These are phyloP conservation scores for Gilbertella persicaria DNA, from an alignment of 371 early-diverging fungal species.

Conservation along the genomic window DNA sequence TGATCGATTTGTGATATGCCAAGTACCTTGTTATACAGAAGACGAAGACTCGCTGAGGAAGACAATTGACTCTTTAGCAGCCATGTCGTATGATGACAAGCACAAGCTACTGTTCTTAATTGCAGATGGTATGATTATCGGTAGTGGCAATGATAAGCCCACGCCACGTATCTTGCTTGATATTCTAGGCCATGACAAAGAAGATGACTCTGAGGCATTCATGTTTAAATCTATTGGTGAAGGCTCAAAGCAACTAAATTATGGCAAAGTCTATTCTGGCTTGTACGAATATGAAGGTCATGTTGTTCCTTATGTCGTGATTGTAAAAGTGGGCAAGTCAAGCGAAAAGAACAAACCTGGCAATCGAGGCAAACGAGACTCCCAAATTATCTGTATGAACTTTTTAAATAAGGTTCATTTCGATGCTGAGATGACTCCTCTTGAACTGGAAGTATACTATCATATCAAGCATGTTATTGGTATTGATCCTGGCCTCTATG, in stretches of 20 bases:
- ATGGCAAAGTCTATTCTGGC: slow-evolving; percentile 93
- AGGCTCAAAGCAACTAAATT: slow-evolving; percentile 84
- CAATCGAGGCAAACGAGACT: slow-evolving; percentile 98
- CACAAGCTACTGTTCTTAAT: slow-evolving; percentile 93
- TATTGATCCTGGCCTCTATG: slow-evolving; percentile 82
- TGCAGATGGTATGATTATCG: slow-evolving; percentile 87
- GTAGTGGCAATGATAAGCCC: slow-evolving; percentile 73
- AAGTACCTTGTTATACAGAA: slow-evolving; percentile 98
- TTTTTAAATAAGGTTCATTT: slow-evolving; percentile 92
- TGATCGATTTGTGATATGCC: slow-evolving; percentile 89
- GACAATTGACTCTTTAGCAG: slow-evolving; percentile 94
- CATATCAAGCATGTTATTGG: slow-evolving; percentile 81
- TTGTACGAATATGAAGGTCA: slow-evolving; percentile 72
- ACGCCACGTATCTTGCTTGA: slow-evolving; percentile 77
- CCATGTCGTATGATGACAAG: slow-evolving; percentile 90
- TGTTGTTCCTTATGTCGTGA: slow-evolving; percentile 81
- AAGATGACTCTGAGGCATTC: slow-evolving; percentile 55
- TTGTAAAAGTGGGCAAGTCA: slow-evolving; percentile 91
- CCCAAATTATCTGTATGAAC: slow-evolving; percentile 96
- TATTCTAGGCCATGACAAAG: slow-evolving; percentile 64
- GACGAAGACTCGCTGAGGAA: slow-evolving; percentile 89
- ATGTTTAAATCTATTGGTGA: slow-evolving; percentile 88
- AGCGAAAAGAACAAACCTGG: slow-evolving; percentile 81
- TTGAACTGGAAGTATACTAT: slow-evolving; percentile 92
- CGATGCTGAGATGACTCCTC: slow-evolving; percentile 89